These are phyloP conservation scores for Berkeleyomyces rouxiae DNA, from an alignment of 2,329 filamentous ascomycete species.

Conservation along the genomic window DNA sequence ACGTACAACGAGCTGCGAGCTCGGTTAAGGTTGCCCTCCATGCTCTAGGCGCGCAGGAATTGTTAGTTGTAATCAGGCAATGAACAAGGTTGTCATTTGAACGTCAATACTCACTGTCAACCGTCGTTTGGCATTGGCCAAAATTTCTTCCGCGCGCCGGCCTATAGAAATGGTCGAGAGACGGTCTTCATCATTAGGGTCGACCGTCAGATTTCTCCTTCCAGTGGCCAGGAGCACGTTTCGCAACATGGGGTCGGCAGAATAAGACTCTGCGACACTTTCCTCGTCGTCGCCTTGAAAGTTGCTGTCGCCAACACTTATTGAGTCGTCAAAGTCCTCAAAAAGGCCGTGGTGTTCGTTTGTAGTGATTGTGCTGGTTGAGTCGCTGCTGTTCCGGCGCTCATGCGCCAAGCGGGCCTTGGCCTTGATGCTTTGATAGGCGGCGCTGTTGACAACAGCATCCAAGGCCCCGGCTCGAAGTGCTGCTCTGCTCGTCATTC, in stretches of 20 bases:
- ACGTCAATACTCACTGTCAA: constrained; percentile 49
- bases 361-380: constrained; percentile 42
- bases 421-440: constrained; percentile 29
- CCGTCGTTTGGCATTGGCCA: constrained; percentile 81
- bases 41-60: constrained; percentile 40
- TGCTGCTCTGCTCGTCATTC: constrained; percentile 18
- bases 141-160: constrained; percentile 71
- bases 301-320: constrained; percentile 46
- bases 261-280: constrained; percentile 42
- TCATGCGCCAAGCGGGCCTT: constrained; percentile 23
- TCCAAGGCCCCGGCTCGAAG: constrained; percentile 1
- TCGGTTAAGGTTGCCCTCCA: constrained; percentile 79
- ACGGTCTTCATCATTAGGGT: constrained; percentile 33
- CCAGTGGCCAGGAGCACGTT: constrained; percentile 18
- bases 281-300: constrained; percentile 54
- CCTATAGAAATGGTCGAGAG: constrained; percentile 62
- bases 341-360: constrained; percentile 33
- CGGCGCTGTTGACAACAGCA: constrained; percentile 17
- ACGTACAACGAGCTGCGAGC: constrained; percentile 52
- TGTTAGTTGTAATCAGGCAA: too few relatives aligned
- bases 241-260: constrained; percentile 26
- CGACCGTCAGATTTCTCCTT: constrained; percentile 15
- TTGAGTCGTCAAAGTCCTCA: constrained; percentile 43
- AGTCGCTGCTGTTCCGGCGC: constrained; percentile 40
- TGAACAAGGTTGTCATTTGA: too few relatives aligned